Evolutionary conservation across 345 rosid genomes (phyloP).

Genomic region (Rhodamnia rubescens): DNA sequence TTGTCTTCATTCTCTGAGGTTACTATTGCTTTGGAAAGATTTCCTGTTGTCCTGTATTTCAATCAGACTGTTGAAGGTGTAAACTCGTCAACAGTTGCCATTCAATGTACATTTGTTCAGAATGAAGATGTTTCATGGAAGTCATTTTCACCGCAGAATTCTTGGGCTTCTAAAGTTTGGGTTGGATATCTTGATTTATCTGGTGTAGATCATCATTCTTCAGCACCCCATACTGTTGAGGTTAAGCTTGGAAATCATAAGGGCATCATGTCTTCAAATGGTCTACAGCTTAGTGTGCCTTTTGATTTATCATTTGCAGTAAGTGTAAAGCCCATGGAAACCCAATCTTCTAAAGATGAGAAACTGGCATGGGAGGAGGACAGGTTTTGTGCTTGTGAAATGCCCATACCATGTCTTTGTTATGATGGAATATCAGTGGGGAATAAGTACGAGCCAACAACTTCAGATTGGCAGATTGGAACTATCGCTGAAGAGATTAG

Average conservation of each 20-base stretch:
- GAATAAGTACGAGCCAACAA: constrained; percentile 15
- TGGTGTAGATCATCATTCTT: constrained; percentile 9
- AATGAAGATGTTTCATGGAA: constrained; percentile 48
- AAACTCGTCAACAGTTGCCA: constrained; percentile 37
- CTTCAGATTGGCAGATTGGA: constrained; percentile 41
- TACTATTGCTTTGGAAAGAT: constrained; percentile 25
- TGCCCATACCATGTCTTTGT: constrained; percentile 16
- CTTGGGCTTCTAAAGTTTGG: constrained; percentile 49
- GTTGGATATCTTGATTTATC: constrained; percentile 35
- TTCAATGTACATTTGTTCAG: constrained; percentile 23
- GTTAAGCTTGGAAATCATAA: constrained; percentile 50
- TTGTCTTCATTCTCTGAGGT: constrained; percentile 19
- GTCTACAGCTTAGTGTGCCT: constrained; percentile 29
- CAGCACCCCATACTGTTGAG: constrained; percentile 26
- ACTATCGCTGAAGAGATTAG: constrained; percentile 46
- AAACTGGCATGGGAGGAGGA: constrained; percentile 52
- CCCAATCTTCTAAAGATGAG: constrained; percentile 18
- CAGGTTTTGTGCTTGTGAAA: constrained; percentile 23
- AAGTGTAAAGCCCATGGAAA: constrained; percentile 7
- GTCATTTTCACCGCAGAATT: constrained; percentile 33
- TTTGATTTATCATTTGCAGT: constrained; percentile 35
- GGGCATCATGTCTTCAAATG: constrained; percentile 62
- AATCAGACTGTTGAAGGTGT: constrained; percentile 71
- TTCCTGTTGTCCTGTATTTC: constrained; percentile 71
- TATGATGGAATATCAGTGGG: constrained; percentile 17